A percentile compares a stretch with the other conserved stretches of the same genome.
These are phyloP conservation scores for Entrophospora sp. DNA, from an alignment of 192 early-diverging fungal genomes.

Conservation along the genomic window DNA sequence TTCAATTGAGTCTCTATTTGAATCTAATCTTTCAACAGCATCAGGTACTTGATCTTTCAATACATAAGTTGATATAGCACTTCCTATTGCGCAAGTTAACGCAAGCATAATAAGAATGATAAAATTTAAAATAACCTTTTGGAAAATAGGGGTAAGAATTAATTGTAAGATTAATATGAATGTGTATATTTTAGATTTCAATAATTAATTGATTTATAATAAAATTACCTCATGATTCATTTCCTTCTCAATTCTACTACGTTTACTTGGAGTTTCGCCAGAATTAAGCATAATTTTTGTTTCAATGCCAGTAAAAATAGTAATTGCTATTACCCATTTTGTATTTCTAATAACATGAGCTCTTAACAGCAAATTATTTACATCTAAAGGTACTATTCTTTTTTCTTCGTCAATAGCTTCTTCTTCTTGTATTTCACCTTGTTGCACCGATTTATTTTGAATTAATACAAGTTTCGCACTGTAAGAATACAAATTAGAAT, in stretches of 20 bases:
- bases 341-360: slow-evolving; percentile 87
- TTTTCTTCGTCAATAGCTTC: slow-evolving; percentile 20
- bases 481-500: slow-evolving; percentile 69
- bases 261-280: too few species aligned
- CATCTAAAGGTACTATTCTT: slow-evolving; percentile 53
- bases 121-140: slow-evolving; percentile 31
- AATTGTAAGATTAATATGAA: not conserved
- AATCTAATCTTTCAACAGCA: slow-evolving; percentile 18
- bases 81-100: slow-evolving; percentile 27
- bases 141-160: not conserved
- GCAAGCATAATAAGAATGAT: slow-evolving; percentile 26
- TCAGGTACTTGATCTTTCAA: slow-evolving; percentile 19
- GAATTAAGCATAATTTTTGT: too few species aligned
- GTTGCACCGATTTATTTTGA: too few species aligned
- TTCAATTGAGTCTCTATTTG: not conserved
- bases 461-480: slow-evolving; percentile 55
- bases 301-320: slow-evolving; percentile 75
- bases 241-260: slow-evolving; percentile 71
- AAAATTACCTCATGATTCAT: slow-evolving; percentile 66
- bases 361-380: slow-evolving; percentile 71
- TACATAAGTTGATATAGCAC: slow-evolving; percentile 22
- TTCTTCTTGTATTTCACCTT: not conserved
- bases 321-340: slow-evolving; percentile 75
- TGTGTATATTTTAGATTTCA: not conserved
- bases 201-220: too few species aligned